These are phyloP conservation scores for Aureobasidium sp. DNA, from an alignment of 2,329 filamentous ascomycete species.

Conservation along the genomic window DNA sequence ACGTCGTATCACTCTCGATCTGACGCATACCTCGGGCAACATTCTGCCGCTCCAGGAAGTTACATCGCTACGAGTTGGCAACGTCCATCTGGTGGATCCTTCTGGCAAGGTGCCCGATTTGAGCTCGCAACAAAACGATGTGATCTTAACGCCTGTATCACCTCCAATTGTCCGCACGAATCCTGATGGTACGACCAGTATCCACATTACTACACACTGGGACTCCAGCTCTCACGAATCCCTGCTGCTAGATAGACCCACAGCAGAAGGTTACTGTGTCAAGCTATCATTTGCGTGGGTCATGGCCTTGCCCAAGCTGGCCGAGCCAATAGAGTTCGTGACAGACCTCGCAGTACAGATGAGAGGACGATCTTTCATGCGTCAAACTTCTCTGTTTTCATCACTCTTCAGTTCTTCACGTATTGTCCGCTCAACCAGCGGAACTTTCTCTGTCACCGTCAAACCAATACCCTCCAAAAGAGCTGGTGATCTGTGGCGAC, in stretches of 20 bases:
- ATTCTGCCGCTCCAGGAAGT: conserved; percentile 84
- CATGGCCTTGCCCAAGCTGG: conserved; percentile 71
- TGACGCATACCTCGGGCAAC: conserved; percentile 89
- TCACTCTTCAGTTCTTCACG: conserved; percentile 78
- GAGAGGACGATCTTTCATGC: conserved; percentile 72
- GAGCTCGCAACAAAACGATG: conserved; percentile 62
- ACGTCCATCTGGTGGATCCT: conserved; percentile 75
- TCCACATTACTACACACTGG: conserved; percentile 89
- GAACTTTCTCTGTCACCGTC: conserved; percentile 79
- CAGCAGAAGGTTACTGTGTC: conserved; percentile 85
- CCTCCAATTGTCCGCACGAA: conserved; percentile 77
- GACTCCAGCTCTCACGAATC: conserved; percentile 91
- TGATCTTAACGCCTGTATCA: conserved; percentile 68
- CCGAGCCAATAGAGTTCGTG: conserved; percentile 82
- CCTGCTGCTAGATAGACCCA: conserved; percentile 85
- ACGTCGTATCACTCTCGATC: conserved; percentile 73
- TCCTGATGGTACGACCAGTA: conserved; percentile 79
- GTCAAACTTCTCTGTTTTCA: conserved; percentile 80
- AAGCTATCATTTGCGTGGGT: conserved; percentile 86
- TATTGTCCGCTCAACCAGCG: conserved; percentile 78
- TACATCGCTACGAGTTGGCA: conserved; percentile 67
- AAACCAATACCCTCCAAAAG: conserved; percentile 85
- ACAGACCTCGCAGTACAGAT: conserved; percentile 78
- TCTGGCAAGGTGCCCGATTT: conserved; percentile 79
- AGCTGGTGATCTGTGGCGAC: conserved; percentile 88